A percentile compares a stretch with the other conserved stretches of the same genome.
Conservation (phyloP, 2,329 filamentous ascomycete genomes). For the Pyrenophora teres region DNA sequence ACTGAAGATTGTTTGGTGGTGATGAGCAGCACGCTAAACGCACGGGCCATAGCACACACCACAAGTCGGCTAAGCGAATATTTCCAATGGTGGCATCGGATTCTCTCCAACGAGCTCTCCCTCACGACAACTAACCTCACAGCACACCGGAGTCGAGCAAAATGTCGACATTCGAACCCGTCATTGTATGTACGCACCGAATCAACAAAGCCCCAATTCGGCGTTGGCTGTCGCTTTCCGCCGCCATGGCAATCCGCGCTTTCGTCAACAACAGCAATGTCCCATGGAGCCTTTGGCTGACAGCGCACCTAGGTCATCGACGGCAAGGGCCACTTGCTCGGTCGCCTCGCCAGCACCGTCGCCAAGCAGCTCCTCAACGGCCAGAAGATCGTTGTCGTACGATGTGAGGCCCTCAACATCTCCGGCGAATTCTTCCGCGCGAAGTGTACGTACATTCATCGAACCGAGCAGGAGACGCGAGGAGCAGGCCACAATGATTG, state of each 20-base stretch:
- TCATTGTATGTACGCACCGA: slow-evolving; percentile 60
- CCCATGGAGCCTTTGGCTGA: slow-evolving; percentile 33
- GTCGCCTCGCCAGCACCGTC: slow-evolving; percentile 96
- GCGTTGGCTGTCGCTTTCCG: slow-evolving; percentile 15
- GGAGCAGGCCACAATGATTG: slow-evolving; percentile 21
- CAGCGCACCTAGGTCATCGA: slow-evolving; percentile 72
- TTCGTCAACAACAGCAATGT: slow-evolving; percentile 10
- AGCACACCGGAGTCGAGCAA: slow-evolving; percentile 48
- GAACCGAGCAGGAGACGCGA: slow-evolving; percentile 17
- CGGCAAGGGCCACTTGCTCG: slow-evolving; percentile 99
- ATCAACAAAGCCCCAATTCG: slow-evolving; percentile 12
- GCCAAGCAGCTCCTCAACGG: slow-evolving; percentile 99
- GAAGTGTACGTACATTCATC: slow-evolving; percentile 81
- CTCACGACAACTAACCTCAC: slow-evolving; percentile 38
- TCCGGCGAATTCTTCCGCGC: slow-evolving; percentile 99
- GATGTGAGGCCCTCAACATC: slow-evolving; percentile 99
- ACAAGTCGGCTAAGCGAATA: slow-evolving; percentile 2
- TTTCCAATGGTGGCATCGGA: slow-evolving; percentile 8
- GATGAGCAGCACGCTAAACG: slow-evolving; percentile 8
- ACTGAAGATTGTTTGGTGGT: neutral
- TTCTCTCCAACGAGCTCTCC: slow-evolving; percentile 19
- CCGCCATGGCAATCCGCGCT: slow-evolving; percentile 13
- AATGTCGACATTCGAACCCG: slow-evolving; percentile 70
- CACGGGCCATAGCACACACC: slow-evolving; percentile 12
- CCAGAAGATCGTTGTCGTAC: slow-evolving; percentile 99